Percentiles rank a stretch among this genome's conserved stretches.
phyloP scores from a whole-genome alignment of 108 stramenopile species.

The Nitzschia palea region DNA sequence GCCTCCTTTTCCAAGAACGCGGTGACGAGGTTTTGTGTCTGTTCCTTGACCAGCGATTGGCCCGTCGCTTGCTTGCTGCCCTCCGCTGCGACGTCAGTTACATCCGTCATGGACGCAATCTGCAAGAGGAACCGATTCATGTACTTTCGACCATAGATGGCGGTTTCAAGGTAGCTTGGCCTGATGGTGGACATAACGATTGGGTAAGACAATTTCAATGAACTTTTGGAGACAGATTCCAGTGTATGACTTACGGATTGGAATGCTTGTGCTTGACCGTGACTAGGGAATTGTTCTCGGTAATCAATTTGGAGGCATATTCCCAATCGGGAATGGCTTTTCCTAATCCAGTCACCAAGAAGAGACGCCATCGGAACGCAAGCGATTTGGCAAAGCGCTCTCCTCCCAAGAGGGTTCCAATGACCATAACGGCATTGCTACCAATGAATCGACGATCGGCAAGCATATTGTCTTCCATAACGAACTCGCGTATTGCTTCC shows the following conservation, averaged over 20 bases:
- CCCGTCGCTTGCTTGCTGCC: slow-evolving; percentile 35
- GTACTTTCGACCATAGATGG: slow-evolving; percentile 68
- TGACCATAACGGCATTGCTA: slow-evolving; percentile 74
- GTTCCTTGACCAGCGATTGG: slow-evolving; percentile 67
- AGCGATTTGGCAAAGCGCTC: slow-evolving; percentile 62
- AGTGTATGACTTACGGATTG: slow-evolving; percentile 52
- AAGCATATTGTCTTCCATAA: slow-evolving; percentile 70
- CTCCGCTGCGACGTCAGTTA: slow-evolving; percentile 12
- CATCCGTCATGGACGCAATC: slow-evolving; percentile 46
- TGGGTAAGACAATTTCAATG: not conserved
- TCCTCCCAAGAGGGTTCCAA: slow-evolving; percentile 62
- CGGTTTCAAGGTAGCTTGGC: slow-evolving; percentile 79
- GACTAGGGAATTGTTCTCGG: slow-evolving; percentile 15
- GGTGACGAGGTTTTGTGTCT: slow-evolving; percentile 58
- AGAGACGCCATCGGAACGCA: slow-evolving; percentile 72
- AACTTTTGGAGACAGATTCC: no score
- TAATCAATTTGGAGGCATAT: slow-evolving; percentile 56
- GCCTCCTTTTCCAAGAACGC: slow-evolving; percentile 68
- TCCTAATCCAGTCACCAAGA: slow-evolving; percentile 70
- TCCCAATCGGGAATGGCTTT: slow-evolving; percentile 78
- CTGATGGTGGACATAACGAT: slow-evolving; percentile 19
- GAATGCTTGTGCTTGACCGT: slow-evolving; percentile 13
- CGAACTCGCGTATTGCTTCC: slow-evolving; percentile 67
- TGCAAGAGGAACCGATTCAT: slow-evolving; percentile 69
- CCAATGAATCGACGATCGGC: slow-evolving; percentile 74